Evolutionary conservation across 768 basidiomycete species (phyloP).

Genomic region (Suillus tomentosus): DNA sequence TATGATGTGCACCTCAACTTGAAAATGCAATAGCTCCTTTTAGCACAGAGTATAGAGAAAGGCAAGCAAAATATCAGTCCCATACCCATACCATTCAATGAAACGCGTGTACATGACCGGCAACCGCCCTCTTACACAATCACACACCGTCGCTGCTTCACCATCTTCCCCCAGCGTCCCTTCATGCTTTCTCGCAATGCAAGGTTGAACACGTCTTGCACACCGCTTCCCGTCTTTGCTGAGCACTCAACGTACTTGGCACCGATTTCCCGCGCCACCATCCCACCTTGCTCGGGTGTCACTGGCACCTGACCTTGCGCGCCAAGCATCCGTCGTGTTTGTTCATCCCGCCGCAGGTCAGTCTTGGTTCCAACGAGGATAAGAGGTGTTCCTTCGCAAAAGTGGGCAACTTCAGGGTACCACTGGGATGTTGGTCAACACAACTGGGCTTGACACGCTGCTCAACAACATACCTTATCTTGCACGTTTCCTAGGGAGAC

Average conservation of each 20-base stretch:
- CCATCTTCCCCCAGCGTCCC: slow-evolving; percentile 73
- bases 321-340: slow-evolving; percentile 82
- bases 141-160: slow-evolving; percentile 72
- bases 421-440: slow-evolving; percentile 52
- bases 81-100: slow-evolving; percentile 3
- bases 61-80: slow-evolving; percentile 27
- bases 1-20: slow-evolving; percentile 24
- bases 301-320: slow-evolving; percentile 89
- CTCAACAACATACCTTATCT: slow-evolving; percentile 66
- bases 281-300: slow-evolving; percentile 76
- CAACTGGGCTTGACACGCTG: not conserved
- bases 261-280: slow-evolving; percentile 91
- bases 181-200: slow-evolving; percentile 90
- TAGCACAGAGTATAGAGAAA: slow-evolving; percentile 25
- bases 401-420: slow-evolving; percentile 92
- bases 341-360: slow-evolving; percentile 85
- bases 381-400: slow-evolving; percentile 86
- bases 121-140: slow-evolving; percentile 37
- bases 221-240: slow-evolving; percentile 87
- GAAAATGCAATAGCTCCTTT: slow-evolving; percentile 21
- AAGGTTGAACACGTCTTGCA: slow-evolving; percentile 88
- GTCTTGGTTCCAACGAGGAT: slow-evolving; percentile 94
- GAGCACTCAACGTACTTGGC: slow-evolving; percentile 94
- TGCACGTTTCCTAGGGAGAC: slow-evolving; percentile 88
- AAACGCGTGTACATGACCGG: slow-evolving; percentile 13